Base-by-base conservation (phyloP, 345 rosid genomes). In the Arabidopsis arenosa region DNA sequence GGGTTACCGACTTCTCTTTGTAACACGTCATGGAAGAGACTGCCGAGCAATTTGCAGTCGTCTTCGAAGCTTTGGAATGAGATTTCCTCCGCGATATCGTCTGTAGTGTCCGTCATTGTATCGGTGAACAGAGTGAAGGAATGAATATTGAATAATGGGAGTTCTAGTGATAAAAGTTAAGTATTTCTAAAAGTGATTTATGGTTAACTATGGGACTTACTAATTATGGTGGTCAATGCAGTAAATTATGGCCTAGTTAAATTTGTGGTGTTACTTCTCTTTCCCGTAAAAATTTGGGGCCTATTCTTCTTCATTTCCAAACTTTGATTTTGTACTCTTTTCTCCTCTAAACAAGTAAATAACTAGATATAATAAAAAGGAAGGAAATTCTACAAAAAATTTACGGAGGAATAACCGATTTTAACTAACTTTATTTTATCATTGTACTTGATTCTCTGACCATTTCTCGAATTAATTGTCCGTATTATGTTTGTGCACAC, bases 31-130 rank as follows among this genome's bases (percentile, higher is more conserved):
- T 90, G 83, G 70, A 95, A 79, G 63, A 92, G 89, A 83, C 84
- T 95, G 0, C 96, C 92, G 5, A 95, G 92, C 65, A 95, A 80
- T 82, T 95, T 92, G 75, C 97, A 92, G 58, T 92, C 97, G 61
- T 92, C 99, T 6, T 95, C 99, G 73, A 86, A 95, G 86, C 87
- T 88, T 70, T 92, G 99, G 70, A 92, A 95, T 41, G 97, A 90
- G 68, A 95, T 92, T 68, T 83, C 97, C 82, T 95, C 97, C 0
- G 97, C 93, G 67, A 92, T 90, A 75, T 95, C 99, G 79, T 95
- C 97, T 15, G 96, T 95, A 2, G 93, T 89, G 78, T 92, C 99
- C 83, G 97, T 92, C 99, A 95, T 94, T 72, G 78, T 61, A 56
- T 55, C 36, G 18, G 51, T 56, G 67, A 67, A 49, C 39, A 44